Evolutionary conservation across 2,329 filamentous ascomycete species (phyloP).

Genomic region (Hawksworthiomyces lignivorus): DNA sequence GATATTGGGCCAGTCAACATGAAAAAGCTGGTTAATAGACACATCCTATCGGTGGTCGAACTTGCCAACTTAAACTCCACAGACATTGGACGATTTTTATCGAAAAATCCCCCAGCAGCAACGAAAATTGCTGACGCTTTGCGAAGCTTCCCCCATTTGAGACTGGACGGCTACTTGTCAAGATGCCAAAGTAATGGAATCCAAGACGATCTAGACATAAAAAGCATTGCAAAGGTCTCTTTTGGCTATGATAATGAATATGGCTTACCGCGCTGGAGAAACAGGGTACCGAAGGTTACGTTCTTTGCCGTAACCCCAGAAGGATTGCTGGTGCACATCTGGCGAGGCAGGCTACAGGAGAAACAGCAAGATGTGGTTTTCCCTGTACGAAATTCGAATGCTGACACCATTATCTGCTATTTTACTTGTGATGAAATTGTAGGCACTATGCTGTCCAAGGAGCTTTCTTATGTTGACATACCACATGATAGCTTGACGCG

Average conservation of each 20-base stretch:
- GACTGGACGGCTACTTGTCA: constrained; percentile 25
- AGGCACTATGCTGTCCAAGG: constrained; percentile 39
- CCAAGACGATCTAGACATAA: constrained; percentile 23
- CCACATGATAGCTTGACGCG: neutral
- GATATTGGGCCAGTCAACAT: constrained; percentile 69
- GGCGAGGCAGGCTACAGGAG: constrained; percentile 51
- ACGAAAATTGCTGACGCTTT: constrained; percentile 58
- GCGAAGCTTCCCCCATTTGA: constrained; percentile 59
- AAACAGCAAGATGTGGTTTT: constrained; percentile 52
- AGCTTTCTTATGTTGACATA: constrained; percentile 8
- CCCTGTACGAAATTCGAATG: constrained; percentile 44
- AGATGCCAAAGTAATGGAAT: constrained; percentile 17
- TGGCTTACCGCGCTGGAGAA: constrained; percentile 52
- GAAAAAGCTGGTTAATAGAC: constrained; percentile 63
- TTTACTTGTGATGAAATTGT: constrained; percentile 82
- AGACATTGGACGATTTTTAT: constrained; percentile 68
- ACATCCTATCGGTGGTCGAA: constrained; percentile 63
- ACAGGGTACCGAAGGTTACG: constrained; percentile 60
- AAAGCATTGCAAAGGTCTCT: constrained; percentile 39
- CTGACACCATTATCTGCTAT: constrained; percentile 56
- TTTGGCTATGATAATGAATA: constrained; percentile 66
- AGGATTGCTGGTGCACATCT: constrained; percentile 63
- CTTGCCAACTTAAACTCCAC: constrained; percentile 59
- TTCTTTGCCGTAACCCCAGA: constrained; percentile 66
- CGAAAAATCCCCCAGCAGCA: constrained; percentile 78